Conservation (phyloP, 257 asterid species). For the Solanum peruvianum region DNA sequence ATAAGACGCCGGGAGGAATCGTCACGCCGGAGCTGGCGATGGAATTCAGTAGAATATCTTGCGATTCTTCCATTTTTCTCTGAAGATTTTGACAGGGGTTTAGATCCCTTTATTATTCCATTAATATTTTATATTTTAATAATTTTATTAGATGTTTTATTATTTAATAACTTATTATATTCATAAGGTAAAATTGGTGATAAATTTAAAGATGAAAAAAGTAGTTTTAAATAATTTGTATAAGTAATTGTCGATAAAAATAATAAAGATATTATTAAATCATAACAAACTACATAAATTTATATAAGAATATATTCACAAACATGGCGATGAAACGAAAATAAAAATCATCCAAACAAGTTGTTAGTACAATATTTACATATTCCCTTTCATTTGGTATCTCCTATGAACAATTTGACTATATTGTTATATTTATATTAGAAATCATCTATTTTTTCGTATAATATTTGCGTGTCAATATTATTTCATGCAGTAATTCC, state of each 20-base stretch:
- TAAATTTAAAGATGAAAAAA: not conserved
- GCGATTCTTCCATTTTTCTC: slow-evolving; percentile 32
- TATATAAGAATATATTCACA: not conserved
- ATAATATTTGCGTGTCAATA: not conserved
- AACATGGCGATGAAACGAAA: fast-evolving
- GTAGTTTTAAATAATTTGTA: not conserved
- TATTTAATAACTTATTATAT: not conserved
- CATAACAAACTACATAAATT: not conserved
- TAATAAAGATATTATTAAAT: not conserved
- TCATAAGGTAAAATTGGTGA: not conserved
- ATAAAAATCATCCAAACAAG: not conserved
- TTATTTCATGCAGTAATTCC: not conserved
- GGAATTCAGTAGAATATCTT: slow-evolving; percentile 47
- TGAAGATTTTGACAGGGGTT: not conserved
- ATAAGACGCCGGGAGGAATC: slow-evolving; percentile 32
- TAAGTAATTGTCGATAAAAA: not conserved
- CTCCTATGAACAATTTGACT: not conserved
- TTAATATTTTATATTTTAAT: not conserved
- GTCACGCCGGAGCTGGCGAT: slow-evolving; percentile 40
- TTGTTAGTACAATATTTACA: not conserved
- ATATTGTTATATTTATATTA: not conserved
- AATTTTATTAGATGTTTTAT: not conserved
- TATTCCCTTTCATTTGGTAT: not conserved
- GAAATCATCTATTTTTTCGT: not conserved
- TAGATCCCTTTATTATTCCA: not conserved